A percentile compares a stretch with the other conserved stretches of the same genome.
Evolutionary conservation across 2,329 filamentous ascomycete genomes (phyloP).

Genomic region (Hypoxylon sp.): DNA sequence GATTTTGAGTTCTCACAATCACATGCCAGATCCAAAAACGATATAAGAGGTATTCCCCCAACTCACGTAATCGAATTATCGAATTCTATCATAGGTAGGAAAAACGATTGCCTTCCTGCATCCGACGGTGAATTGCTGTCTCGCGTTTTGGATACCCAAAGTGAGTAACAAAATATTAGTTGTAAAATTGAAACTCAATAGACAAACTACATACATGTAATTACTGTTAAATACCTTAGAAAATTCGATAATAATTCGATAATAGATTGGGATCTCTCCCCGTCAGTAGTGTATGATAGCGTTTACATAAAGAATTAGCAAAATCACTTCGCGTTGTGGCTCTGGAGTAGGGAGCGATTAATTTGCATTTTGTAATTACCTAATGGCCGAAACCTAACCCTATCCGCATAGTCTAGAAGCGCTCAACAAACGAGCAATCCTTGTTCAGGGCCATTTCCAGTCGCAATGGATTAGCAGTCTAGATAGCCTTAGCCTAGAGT

Average conservation of each 20-base stretch:
- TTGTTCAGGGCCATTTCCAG: background rate
- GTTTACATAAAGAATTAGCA: background rate
- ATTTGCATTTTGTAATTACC: background rate
- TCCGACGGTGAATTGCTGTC: background rate
- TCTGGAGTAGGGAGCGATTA: background rate
- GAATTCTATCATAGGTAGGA: background rate
- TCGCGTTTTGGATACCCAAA: background rate
- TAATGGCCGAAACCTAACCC: background rate
- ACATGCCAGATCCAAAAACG: conserved; percentile 40
- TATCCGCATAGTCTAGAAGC: background rate
- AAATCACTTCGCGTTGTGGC: background rate
- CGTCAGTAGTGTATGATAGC: background rate
- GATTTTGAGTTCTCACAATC: conserved; percentile 34
- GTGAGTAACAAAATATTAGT: background rate
- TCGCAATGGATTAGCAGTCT: conserved; percentile 3
- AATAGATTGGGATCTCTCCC: background rate
- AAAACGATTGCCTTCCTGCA: background rate
- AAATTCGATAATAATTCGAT: background rate
- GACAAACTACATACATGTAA: background rate
- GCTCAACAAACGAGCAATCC: background rate
- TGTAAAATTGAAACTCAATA: background rate
- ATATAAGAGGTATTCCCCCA: conserved; percentile 23
- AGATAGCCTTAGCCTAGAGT: conserved; percentile 1
- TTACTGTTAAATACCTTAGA: background rate
- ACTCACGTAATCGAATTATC: conserved; percentile 5